These are phyloP conservation scores for Amaranthus hypochondriacus DNA, from an alignment of 148 eudicot species.

Conservation along the genomic window DNA sequence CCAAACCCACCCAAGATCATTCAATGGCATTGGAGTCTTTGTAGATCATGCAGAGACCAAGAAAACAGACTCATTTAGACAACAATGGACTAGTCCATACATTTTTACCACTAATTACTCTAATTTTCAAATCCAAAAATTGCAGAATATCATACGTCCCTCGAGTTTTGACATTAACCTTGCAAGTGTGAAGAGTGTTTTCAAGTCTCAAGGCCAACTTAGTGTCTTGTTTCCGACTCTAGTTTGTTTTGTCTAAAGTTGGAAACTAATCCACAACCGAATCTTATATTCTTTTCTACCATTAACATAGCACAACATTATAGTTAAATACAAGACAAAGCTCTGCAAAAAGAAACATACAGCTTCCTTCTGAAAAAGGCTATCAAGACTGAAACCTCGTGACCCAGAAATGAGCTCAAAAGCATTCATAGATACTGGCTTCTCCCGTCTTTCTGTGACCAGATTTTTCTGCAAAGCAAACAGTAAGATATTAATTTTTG, in stretches of 20 bases:
- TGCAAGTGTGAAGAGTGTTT: background rate
- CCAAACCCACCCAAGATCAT: too few species aligned
- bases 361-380: constrained; percentile 61
- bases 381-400: constrained; percentile 68
- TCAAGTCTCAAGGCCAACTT: background rate
- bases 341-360: constrained; percentile 30
- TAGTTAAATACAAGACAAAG: background rate
- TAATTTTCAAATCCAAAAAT: background rate
- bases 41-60: background rate
- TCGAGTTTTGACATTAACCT: background rate
- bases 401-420: constrained; percentile 88
- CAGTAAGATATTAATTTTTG: background rate
- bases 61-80: background rate
- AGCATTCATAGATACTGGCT: constrained; percentile 89
- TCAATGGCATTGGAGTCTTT: too few species aligned
- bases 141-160: background rate
- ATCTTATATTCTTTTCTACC: background rate
- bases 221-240: background rate
- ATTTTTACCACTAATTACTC: background rate
- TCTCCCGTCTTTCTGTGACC: constrained; percentile 80
- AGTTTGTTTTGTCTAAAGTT: background rate
- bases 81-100: background rate
- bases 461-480: constrained; percentile 55
- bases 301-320: background rate
- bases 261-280: too few species aligned